Percentiles rank a stretch among this genome's conserved stretches.
Evolutionary conservation across 2,329 filamentous ascomycete genomes (phyloP).

Genomic region (Helminthosporium solani): DNA sequence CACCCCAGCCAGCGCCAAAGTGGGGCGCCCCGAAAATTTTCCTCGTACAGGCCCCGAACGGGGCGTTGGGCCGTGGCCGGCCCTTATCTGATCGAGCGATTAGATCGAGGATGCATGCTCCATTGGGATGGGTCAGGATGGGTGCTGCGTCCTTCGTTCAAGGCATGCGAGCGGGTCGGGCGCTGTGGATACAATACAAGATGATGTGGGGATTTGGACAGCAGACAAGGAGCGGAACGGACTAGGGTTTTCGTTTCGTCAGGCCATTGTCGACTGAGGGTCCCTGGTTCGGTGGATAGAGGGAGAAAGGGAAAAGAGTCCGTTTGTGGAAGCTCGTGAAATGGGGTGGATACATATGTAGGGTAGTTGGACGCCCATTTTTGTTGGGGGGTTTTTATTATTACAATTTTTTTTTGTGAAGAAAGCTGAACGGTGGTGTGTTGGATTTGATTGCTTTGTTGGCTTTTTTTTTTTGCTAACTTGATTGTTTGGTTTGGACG

Average conservation of each 20-base stretch:
- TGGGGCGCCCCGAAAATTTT: slow-evolving; percentile 32
- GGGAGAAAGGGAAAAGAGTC: slow-evolving; percentile 16
- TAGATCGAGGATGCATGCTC: slow-evolving; percentile 19
- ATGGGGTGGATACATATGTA: no score
- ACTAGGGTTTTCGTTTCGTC: slow-evolving; percentile 10
- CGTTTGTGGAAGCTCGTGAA: slow-evolving; percentile 14
- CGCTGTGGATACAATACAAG: no score
- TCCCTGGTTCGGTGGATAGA: slow-evolving; percentile 15
- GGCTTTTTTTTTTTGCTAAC: no score
- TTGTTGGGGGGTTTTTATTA: no score
- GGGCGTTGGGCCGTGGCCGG: slow-evolving; percentile 9
- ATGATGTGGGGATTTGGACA: neutral
- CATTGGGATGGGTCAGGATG: no score
- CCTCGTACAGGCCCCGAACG: no score
- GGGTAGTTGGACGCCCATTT: no score
- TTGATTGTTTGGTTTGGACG: no score
- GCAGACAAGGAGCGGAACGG: no score
- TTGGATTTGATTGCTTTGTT: neutral
- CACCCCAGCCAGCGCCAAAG: slow-evolving; percentile 22
- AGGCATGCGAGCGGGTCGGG: no score
- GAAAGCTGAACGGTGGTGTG: neutral
- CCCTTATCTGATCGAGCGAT: slow-evolving; percentile 38
- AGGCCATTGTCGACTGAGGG: slow-evolving; percentile 32
- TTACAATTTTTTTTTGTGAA: slow-evolving; percentile 10
- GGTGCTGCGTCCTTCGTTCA: no score